phyloP scores from a whole-genome alignment of 768 basidiomycete species.

The Leccinum longicurvipes region DNA sequence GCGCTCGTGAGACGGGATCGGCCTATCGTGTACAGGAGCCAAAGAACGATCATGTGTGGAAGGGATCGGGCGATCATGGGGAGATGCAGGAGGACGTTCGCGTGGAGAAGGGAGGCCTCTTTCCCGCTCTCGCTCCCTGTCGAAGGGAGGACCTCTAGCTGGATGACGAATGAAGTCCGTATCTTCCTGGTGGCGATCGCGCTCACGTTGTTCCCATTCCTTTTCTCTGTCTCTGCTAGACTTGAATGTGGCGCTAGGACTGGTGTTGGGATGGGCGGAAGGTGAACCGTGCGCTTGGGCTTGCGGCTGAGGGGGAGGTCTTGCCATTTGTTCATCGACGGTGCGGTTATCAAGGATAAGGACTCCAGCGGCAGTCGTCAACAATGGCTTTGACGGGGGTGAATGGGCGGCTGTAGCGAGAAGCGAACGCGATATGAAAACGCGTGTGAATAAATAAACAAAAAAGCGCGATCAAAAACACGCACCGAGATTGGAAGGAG shows the following conservation, averaged over 20 bases:
- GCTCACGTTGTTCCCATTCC: slow-evolving; percentile 26
- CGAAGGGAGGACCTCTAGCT: slow-evolving; percentile 22
- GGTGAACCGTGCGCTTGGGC: slow-evolving; percentile 16
- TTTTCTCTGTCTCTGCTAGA: slow-evolving; percentile 26
- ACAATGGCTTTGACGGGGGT: slow-evolving; percentile 23
- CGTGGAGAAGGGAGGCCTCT: slow-evolving; percentile 22
- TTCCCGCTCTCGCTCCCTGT: slow-evolving; percentile 29
- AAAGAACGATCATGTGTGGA: slow-evolving; percentile 19
- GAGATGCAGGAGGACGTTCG: slow-evolving; percentile 20
- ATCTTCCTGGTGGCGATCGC: slow-evolving; percentile 29
- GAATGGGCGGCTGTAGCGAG: slow-evolving; percentile 25
- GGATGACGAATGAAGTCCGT: slow-evolving; percentile 25
- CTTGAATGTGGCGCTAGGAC: slow-evolving; percentile 19
- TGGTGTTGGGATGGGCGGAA: slow-evolving; percentile 22
- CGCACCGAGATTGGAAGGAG: slow-evolving; percentile 27
- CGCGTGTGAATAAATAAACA: slow-evolving; percentile 4
- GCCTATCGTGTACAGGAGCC: slow-evolving; percentile 22
- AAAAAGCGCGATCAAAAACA: background rate
- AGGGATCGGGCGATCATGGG: slow-evolving; percentile 23
- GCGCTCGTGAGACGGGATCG: slow-evolving; percentile 25
- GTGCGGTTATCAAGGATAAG: slow-evolving; percentile 32
- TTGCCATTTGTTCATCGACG: slow-evolving; percentile 28
- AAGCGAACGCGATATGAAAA: background rate
- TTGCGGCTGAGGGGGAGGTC: slow-evolving; percentile 17
- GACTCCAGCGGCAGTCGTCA: slow-evolving; percentile 24